Base-by-base conservation (phyloP, 163 green algal species). In the Scenedesmus sp. region DNA sequence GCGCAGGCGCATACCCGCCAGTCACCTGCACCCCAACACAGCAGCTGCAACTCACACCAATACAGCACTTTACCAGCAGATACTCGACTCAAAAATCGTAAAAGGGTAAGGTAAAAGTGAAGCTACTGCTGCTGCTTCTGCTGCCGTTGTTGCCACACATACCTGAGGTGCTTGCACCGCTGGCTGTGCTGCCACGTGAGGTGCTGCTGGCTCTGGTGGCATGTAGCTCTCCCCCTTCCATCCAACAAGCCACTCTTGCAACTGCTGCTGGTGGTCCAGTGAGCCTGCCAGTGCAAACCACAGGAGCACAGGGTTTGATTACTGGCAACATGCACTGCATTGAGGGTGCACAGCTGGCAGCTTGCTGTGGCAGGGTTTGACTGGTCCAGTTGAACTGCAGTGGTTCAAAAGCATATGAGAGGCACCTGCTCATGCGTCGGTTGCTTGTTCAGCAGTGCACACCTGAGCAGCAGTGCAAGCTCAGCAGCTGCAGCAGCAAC, bases 181-280 rank as follows among this genome's bases (percentile, higher is more conserved):
- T 72, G 59, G 59, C 59, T 72, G 59, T 35, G 24, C 22, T 72
- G 59, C 59, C 22, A 35, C 3, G 22, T 72, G 59, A 2, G 59
- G 59, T 72, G 59, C 59, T 72, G 59, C 59, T 59, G 56, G 73
- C 37, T 87, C 49, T 51, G 51, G 26, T 35, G 81, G 81, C 15
- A 61, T 51, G 33, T 87, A 87, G 37, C 30, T 51, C 51, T 87
- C 81, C 16, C 81, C 81, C 15, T 87, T 73, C 81, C 81, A 87
- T 18, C 81, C 81, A 37, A 87, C 76, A n/a, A 87, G 81, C 81
- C 46, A 73, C 43, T 87, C 81, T 9, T 87, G 81, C 24, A 35
- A 10, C 16, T 37, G 44, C 37, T 87, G 81, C 2, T 76, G n/a
- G 49, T 73, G 46, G 59, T 73, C 81, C 16, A 73, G 42, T 12